These are phyloP conservation scores for Solanum medicagineum DNA, from an alignment of 257 asterid genomes.

Conservation along the genomic window DNA sequence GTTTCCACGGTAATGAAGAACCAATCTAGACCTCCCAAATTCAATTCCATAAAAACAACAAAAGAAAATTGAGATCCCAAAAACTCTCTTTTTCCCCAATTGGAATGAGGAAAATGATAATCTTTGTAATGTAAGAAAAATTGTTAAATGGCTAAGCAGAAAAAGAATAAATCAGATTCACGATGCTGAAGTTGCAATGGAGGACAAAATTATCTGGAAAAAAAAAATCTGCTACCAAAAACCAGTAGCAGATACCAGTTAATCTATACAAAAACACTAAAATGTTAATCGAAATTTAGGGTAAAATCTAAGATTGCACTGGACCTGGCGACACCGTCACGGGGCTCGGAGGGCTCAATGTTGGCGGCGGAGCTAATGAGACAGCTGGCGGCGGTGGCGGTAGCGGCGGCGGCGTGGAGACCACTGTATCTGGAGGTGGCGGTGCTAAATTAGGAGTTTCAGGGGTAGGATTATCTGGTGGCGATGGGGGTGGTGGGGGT, in stretches of 20 bases:
- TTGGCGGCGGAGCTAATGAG: slow-evolving; percentile 54
- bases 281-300: background rate
- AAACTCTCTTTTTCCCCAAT: background rate
- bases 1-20: background rate
- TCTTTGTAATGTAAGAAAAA: background rate
- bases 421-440: background rate
- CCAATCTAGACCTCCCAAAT: background rate
- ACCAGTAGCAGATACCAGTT: background rate
- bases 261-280: background rate
- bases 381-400: slow-evolving; percentile 26
- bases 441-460: slow-evolving; percentile 26
- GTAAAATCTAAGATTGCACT: slow-evolving; percentile 19
- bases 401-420: slow-evolving; percentile 7
- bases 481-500: slow-evolving; percentile 22
- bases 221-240: background rate
- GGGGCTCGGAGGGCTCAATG: slow-evolving; percentile 40
- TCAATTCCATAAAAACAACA: background rate
- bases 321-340: slow-evolving; percentile 67
- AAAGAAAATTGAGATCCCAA: background rate
- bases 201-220: background rate
- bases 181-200: background rate
- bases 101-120: background rate
- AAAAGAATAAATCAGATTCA: background rate
- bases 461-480: slow-evolving; percentile 18
- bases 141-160: background rate